Percentiles rank a stretch among this genome's conserved stretches.
phyloP scores from a whole-genome alignment of 2,329 filamentous ascomycete species.

The Xylaria hypoxylon region DNA sequence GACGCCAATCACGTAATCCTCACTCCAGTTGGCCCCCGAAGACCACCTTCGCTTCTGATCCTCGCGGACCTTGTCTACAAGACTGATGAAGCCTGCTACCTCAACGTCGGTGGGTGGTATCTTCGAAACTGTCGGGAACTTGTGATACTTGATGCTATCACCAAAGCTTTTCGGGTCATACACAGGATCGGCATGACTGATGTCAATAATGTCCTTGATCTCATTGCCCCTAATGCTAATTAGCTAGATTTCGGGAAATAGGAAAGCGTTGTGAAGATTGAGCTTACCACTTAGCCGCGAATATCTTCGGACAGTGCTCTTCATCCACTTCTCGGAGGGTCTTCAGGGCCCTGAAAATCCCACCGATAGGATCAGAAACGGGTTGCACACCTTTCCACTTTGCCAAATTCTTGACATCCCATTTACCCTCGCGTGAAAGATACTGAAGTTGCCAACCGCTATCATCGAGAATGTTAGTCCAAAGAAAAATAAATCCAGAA shows the following conservation, averaged over 20 bases:
- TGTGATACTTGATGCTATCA: conserved; percentile 78
- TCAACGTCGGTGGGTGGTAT: conserved; percentile 76
- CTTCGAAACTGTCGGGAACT: conserved; percentile 93
- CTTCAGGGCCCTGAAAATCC: conserved; percentile 89
- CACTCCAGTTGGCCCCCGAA: conserved; percentile 55
- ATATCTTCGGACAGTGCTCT: conserved; percentile 78
- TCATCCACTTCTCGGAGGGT: conserved; percentile 91
- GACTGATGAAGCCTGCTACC: conserved; percentile 64
- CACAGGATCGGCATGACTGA: conserved; percentile 89
- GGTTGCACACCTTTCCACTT: conserved; percentile 88
- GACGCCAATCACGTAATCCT: conserved; percentile 75
- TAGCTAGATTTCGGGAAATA: conserved; percentile 19
- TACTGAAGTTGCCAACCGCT: conserved; percentile 89
- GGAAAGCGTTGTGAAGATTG: background rate
- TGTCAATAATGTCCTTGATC: conserved; percentile 85
- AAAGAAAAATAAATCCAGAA: background rate
- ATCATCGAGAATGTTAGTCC: conserved; percentile 18
- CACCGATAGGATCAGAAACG: conserved; percentile 81
- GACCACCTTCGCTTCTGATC: conserved; percentile 62
- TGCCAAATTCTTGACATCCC: conserved; percentile 95
- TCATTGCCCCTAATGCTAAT: conserved; percentile 71
- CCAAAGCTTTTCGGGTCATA: conserved; percentile 83
- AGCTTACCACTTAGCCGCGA: conserved; percentile 59
- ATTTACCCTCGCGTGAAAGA: conserved; percentile 90
- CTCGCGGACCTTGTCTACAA: conserved; percentile 70